Evolutionary conservation across 179 eudicot genomes (phyloP).

Genomic region (Silene noctiflora): DNA sequence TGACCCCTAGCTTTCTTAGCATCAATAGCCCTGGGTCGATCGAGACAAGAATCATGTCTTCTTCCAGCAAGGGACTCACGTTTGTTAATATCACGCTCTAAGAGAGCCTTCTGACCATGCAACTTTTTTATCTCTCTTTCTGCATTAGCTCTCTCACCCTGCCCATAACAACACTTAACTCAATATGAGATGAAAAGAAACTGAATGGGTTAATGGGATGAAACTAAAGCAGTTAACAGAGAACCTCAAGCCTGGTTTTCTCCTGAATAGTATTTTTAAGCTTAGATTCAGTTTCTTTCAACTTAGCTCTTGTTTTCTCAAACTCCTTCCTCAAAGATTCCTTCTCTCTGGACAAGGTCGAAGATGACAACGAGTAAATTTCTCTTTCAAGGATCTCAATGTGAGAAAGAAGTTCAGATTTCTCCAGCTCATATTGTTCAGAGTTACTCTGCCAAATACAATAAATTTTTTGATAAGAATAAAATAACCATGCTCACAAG

Average conservation of each 20-base stretch:
- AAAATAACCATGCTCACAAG: slow-evolving; percentile 10
- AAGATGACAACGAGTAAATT: slow-evolving; percentile 55
- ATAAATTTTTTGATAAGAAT: slow-evolving; percentile 7
- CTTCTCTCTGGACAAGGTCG: slow-evolving; percentile 74
- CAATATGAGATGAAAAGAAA: slow-evolving; percentile 1
- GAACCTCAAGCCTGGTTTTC: slow-evolving; percentile 94
- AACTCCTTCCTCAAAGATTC: slow-evolving; percentile 86
- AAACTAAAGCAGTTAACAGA: slow-evolving; percentile 15
- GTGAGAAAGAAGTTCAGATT: slow-evolving; percentile 48
- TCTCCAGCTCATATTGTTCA: slow-evolving; percentile 55
- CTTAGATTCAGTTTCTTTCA: slow-evolving; percentile 82
- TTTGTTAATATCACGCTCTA: slow-evolving; percentile 84
- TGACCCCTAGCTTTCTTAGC: slow-evolving; percentile 51
- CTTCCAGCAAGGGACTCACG: slow-evolving; percentile 71
- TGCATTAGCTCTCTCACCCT: slow-evolving; percentile 91
- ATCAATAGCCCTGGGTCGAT: slow-evolving; percentile 60
- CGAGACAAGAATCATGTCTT: slow-evolving; percentile 68
- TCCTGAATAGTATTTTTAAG: slow-evolving; percentile 84
- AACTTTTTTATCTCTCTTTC: slow-evolving; percentile 77
- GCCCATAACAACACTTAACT: slow-evolving; percentile 18
- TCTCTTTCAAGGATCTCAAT: slow-evolving; percentile 63
- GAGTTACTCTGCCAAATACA: slow-evolving; percentile 52
- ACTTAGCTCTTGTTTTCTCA: slow-evolving; percentile 73
- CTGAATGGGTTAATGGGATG: not conserved
- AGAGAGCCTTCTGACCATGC: slow-evolving; percentile 70